Base-by-base conservation (phyloP, 2,329 filamentous ascomycete genomes). In the Colletotrichum karsti region DNA sequence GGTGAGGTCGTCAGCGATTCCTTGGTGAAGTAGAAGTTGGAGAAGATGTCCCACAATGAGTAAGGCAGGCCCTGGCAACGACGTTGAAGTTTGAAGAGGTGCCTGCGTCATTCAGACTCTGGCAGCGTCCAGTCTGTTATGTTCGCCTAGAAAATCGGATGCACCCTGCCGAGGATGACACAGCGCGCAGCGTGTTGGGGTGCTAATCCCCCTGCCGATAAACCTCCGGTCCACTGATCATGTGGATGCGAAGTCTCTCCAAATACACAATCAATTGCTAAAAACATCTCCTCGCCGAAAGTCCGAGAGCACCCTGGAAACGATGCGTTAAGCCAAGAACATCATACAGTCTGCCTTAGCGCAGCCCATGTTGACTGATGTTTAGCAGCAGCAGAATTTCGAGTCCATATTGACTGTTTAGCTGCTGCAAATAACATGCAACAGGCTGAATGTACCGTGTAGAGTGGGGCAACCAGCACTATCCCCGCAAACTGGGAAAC, bases 131-230 rank as follows among this genome's bases (percentile, higher is more conserved):
- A 57, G 26, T 30, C 60, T 57, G 39, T 37, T 20, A 20, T 54
- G 26, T 44, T 61, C 42, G 63, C 59, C 58, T 18, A 57, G 50
- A 63, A 48, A 58, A 54, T 24, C 64, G 64, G 64, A 30, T 63
- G 46, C 44, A 51, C 51, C 44, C 35, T 67, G 64, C 64, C 51
- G 64, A 42, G 64, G 51, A 56, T 67, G 64, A 63, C 59, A 61
- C 48, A 54, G 46, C 41, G 44, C 13, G 39, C 54, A 48, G 46
- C 20, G 37, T 55, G 35, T 37, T 50, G 50, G 55, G 50, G 28
- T n/a, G 51, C n/a, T 18, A 18, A 50, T n/a, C 41, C 22, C 22
- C 15, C 9, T 24, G 24, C 22, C 33, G 33, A 37, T 53, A 20
- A 22, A 22, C 30, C 7, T 53, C 13, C 18, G 50, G 20, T n/a